Conservation (phyloP, 495 filamentous ascomycete genomes). For the Xylaria palmicola region DNA sequence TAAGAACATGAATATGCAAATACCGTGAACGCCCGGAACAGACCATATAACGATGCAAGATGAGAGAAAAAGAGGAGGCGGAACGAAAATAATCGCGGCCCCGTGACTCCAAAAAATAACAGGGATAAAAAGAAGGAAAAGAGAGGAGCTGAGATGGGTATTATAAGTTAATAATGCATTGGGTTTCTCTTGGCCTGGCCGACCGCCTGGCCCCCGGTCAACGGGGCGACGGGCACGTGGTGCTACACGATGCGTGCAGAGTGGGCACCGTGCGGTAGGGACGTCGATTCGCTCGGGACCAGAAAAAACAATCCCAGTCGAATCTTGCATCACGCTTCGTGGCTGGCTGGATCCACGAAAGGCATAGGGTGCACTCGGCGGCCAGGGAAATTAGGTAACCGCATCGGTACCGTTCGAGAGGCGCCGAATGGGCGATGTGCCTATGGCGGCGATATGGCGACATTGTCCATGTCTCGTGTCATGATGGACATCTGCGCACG, state of each 20-base stretch:
- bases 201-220: neutral
- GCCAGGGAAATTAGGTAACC: too few relatives aligned
- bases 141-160: neutral
- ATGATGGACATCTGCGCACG: slow-evolving; percentile 85
- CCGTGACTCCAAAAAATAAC: neutral
- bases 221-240: slow-evolving; percentile 10
- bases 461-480: slow-evolving; percentile 77
- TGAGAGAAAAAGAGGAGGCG: neutral
- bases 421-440: neutral
- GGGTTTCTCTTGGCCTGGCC: neutral
- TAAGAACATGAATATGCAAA: neutral
- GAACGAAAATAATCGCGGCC: neutral
- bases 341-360: neutral
- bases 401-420: too few relatives aligned
- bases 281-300: slow-evolving; percentile 9
- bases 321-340: slow-evolving; percentile 3
- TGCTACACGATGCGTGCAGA: slow-evolving; percentile 1
- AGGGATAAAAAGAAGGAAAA: too few relatives aligned
- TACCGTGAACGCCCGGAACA: neutral
- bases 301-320: neutral
- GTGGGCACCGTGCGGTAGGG: neutral
- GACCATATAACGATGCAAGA: neutral
- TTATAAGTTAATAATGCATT: neutral
- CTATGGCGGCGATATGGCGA: slow-evolving; percentile 50
- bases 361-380: neutral